These are phyloP conservation scores for Backusella circina DNA, from an alignment of 192 early-diverging fungal genomes.

Conservation along the genomic window DNA sequence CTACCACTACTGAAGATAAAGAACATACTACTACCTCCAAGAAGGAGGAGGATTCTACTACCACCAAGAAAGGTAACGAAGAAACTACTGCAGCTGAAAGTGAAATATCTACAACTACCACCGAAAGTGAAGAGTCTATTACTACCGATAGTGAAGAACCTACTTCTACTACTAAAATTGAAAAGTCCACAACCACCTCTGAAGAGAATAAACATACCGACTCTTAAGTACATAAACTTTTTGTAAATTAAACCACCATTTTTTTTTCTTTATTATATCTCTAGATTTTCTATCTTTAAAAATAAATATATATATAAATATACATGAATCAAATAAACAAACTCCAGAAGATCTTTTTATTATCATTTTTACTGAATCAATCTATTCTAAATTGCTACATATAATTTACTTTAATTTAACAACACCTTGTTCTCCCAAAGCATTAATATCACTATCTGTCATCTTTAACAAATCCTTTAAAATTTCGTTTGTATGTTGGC, in stretches of 20 bases:
- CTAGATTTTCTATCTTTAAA: neutral
- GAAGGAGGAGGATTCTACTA: neutral
- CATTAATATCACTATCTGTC: constrained; percentile 15
- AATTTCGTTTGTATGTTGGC: constrained; percentile 38
- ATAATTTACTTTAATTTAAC: constrained; percentile 9
- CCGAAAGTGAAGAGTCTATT: neutral
- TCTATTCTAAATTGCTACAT: neutral
- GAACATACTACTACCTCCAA: neutral
- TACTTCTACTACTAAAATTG: neutral
- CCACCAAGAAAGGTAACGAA: neutral
- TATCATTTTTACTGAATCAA: neutral
- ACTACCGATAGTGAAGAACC: neutral
- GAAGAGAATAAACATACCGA: neutral
- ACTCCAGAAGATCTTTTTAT: neutral
- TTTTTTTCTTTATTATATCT: neutral
- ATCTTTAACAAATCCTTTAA: constrained; percentile 32
- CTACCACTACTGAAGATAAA: neutral
- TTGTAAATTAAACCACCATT: neutral
- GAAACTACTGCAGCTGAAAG: neutral
- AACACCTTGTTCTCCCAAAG: constrained; percentile 27
- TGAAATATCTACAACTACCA: neutral
- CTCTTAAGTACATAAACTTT: neutral
- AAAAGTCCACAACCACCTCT: neutral
- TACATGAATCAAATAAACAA: neutral
- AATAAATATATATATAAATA: neutral